Percentiles rank a stretch among this genome's conserved stretches.
These are phyloP conservation scores for Jaapia argillacea DNA, from an alignment of 768 basidiomycete species.

Conservation along the genomic window DNA sequence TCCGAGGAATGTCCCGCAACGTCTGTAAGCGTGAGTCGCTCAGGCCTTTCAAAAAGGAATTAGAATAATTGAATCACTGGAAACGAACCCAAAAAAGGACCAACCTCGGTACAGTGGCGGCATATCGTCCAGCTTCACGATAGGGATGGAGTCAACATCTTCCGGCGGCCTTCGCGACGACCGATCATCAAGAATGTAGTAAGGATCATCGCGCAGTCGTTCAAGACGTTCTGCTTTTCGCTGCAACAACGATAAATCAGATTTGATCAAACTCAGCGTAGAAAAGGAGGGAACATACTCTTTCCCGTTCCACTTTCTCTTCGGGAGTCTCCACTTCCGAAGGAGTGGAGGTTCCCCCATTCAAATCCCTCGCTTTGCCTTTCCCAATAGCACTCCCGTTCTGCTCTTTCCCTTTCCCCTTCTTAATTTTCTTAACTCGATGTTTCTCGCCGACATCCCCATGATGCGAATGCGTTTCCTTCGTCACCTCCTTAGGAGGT, in stretches of 20 bases:
- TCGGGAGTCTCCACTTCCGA: slow-evolving; percentile 43
- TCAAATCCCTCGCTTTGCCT: slow-evolving; percentile 34
- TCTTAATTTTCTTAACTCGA: slow-evolving; percentile 32
- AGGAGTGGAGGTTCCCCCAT: slow-evolving; percentile 24
- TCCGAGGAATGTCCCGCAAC: slow-evolving; percentile 29
- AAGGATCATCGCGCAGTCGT: slow-evolving; percentile 78
- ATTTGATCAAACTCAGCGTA: background rate
- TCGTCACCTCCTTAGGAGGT: slow-evolving; percentile 31
- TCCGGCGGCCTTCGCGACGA: slow-evolving; percentile 28
- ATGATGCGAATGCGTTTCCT: slow-evolving; percentile 18
- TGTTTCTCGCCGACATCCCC: slow-evolving; percentile 22
- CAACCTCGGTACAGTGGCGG: slow-evolving; percentile 31
- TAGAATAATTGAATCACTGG: too few species aligned
- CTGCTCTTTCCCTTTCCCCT: slow-evolving; percentile 36
- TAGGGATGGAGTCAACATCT: slow-evolving; percentile 88
- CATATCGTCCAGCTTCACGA: slow-evolving; percentile 74
- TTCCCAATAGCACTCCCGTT: slow-evolving; percentile 40
- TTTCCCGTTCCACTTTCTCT: slow-evolving; percentile 48
- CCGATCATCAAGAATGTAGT: slow-evolving; percentile 70
- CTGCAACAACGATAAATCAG: slow-evolving; percentile 26
- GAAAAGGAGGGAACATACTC: slow-evolving; percentile 33
- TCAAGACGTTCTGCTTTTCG: slow-evolving; percentile 67
- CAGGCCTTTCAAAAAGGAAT: too few species aligned
- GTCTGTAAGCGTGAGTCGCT: slow-evolving; percentile 34
- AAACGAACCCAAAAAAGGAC: too few species aligned